Evolutionary conservation across 225 moss, liverwort and hornwort genomes (phyloP).

Genomic region (Sphagnum tenellum): DNA sequence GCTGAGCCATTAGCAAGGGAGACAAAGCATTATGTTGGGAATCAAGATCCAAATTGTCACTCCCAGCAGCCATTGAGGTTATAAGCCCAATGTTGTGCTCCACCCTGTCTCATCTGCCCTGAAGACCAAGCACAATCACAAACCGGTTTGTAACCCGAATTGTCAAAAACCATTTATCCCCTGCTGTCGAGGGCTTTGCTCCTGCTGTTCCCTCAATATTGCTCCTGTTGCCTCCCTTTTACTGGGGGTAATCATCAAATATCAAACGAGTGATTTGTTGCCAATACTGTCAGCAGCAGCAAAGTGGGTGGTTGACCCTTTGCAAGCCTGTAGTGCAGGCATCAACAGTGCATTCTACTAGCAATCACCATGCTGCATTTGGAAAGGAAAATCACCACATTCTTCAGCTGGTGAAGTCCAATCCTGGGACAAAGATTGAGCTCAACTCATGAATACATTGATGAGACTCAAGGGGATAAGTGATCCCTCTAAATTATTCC

Average conservation of each 20-base stretch:
- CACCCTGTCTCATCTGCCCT: slow-evolving; percentile 15
- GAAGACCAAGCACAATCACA: neutral
- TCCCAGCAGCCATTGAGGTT: slow-evolving; percentile 56
- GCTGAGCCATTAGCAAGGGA: slow-evolving; percentile 55
- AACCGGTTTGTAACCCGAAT: neutral
- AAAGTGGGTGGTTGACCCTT: neutral
- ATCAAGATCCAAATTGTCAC: slow-evolving; percentile 53
- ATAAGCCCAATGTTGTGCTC: slow-evolving; percentile 24
- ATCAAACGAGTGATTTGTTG: neutral
- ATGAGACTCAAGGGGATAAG: too few species aligned
- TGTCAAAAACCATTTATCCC: neutral
- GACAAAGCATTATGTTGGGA: slow-evolving; percentile 44
- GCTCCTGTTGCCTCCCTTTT: neutral
- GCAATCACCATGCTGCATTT: too few species aligned
- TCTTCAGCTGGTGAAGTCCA: too few species aligned
- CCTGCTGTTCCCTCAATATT: neutral
- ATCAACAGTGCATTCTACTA: neutral
- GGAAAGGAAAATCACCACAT: too few species aligned
- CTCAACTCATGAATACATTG: too few species aligned
- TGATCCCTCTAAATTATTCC: too few species aligned
- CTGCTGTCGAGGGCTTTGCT: neutral
- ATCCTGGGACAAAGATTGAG: too few species aligned
- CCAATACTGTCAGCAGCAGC: neutral
- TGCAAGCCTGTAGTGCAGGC: slow-evolving; percentile 3
- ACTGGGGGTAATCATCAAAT: neutral